Evolutionary conservation across 2,329 filamentous ascomycete species (phyloP).

Genomic region (Aspergillus hortae): DNA sequence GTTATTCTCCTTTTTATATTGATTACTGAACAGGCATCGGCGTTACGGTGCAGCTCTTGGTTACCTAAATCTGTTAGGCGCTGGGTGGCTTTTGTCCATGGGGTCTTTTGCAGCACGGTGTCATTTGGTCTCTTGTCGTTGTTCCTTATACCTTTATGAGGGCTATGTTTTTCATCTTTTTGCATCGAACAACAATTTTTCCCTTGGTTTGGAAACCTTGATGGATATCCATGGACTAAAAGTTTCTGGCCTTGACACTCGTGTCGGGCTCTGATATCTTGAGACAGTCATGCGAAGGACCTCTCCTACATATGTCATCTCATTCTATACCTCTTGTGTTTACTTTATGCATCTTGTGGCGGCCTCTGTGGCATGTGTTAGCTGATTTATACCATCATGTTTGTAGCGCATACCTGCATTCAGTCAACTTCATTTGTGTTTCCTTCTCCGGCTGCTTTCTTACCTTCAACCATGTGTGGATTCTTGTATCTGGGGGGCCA

Average conservation of each 20-base stretch:
- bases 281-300: not conserved
- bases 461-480: not conserved
- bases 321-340: not conserved
- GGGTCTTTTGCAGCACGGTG: slow-evolving; percentile 19
- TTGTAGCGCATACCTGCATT: not conserved
- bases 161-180: slow-evolving; percentile 10
- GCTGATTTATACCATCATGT: slow-evolving; percentile 1
- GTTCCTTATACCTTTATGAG: slow-evolving; percentile 9
- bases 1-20: slow-evolving; percentile 4
- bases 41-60: slow-evolving; percentile 17
- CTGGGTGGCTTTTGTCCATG: slow-evolving; percentile 17
- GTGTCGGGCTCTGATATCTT: not conserved
- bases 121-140: slow-evolving; percentile 9
- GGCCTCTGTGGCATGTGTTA: not conserved
- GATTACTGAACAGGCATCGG: slow-evolving; percentile 18
- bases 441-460: not conserved
- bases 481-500: too few relatives aligned
- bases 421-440: not conserved
- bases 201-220: slow-evolving; percentile 9
- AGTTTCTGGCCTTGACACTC: not conserved
- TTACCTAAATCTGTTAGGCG: slow-evolving; percentile 18
- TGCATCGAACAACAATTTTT: slow-evolving; percentile 15
- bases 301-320: not conserved
- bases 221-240: slow-evolving; percentile 15
- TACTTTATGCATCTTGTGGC: not conserved